Evolutionary conservation across 1,284 basidiomycete species (phyloP).

Genomic region (Ceratobasidium sp.): DNA sequence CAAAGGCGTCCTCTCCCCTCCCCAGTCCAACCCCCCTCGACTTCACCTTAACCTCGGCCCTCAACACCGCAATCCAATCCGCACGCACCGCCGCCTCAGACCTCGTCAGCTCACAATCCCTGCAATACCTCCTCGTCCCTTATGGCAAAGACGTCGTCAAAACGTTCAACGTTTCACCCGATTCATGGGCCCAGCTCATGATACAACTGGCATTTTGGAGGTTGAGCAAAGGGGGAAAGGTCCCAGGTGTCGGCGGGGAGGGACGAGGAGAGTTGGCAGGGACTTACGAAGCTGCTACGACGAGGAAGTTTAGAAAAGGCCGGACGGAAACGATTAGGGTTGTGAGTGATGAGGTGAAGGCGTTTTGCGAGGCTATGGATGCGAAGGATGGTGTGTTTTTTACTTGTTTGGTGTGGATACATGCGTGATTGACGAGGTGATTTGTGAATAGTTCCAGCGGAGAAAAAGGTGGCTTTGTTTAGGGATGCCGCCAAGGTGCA

Average conservation of each 20-base stretch:
- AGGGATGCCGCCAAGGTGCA: constrained; percentile 78
- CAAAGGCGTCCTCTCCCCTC: constrained; percentile 54
- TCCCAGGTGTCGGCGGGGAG: constrained; percentile 56
- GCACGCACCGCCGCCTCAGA: constrained; percentile 72
- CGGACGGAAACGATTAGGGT: constrained; percentile 91
- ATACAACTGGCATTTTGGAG: constrained; percentile 88
- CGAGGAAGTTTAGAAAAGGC: constrained; percentile 86
- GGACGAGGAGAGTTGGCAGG: constrained; percentile 63
- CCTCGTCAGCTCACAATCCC: constrained; percentile 76
- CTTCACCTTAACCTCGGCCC: constrained; percentile 72
- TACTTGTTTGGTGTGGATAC: neutral
- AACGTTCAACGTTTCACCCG: constrained; percentile 85
- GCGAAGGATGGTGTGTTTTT: constrained; percentile 56
- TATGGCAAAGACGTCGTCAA: constrained; percentile 94
- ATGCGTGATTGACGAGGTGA: neutral
- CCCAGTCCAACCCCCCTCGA: constrained; percentile 65
- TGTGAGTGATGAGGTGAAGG: constrained; percentile 77
- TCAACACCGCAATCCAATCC: constrained; percentile 66
- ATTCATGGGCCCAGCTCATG: constrained; percentile 94
- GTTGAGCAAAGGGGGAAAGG: constrained; percentile 59
- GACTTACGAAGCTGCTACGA: constrained; percentile 92
- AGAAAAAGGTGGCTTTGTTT: constrained; percentile 72
- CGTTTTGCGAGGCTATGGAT: constrained; percentile 83
- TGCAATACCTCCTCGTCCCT: constrained; percentile 75
- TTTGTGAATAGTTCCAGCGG: constrained; percentile 50